These are phyloP conservation scores for Suillus discolor DNA, from an alignment of 768 basidiomycete genomes.

Conservation along the genomic window DNA sequence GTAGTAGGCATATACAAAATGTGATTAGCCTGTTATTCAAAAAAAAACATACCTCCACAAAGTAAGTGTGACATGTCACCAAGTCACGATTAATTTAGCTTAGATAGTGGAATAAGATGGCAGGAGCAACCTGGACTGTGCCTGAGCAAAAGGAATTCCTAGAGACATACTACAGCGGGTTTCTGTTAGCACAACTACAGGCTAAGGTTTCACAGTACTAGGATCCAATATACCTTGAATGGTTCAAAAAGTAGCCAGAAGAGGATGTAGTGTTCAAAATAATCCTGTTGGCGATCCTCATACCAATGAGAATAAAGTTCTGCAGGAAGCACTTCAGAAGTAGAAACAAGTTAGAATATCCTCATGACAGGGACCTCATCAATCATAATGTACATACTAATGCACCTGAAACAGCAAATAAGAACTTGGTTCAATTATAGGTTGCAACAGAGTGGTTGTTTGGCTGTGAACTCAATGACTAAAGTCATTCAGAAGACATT, in stretches of 20 bases:
- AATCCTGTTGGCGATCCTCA: background rate
- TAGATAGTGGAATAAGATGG: background rate
- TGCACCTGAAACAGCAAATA: background rate
- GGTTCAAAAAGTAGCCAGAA: background rate
- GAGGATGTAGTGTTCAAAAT: background rate
- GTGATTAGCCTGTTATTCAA: background rate
- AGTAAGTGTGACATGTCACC: background rate
- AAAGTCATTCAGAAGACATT: background rate
- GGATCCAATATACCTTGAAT: background rate
- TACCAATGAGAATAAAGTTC: background rate
- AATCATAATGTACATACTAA: background rate
- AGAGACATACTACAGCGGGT: background rate
- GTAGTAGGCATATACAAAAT: background rate
- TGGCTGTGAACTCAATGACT: background rate
- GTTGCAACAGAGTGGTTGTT: background rate
- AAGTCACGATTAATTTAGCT: background rate
- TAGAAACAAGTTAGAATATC: background rate
- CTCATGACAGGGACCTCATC: too few species aligned
- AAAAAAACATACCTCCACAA: background rate
- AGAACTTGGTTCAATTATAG: background rate
- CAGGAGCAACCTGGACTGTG: background rate
- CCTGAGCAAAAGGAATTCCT: background rate
- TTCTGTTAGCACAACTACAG: background rate
- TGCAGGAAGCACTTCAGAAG: background rate
- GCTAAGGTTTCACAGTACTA: background rate